Base-by-base conservation (phyloP, 306 rosid genomes). In the Abrus precatorius region DNA sequence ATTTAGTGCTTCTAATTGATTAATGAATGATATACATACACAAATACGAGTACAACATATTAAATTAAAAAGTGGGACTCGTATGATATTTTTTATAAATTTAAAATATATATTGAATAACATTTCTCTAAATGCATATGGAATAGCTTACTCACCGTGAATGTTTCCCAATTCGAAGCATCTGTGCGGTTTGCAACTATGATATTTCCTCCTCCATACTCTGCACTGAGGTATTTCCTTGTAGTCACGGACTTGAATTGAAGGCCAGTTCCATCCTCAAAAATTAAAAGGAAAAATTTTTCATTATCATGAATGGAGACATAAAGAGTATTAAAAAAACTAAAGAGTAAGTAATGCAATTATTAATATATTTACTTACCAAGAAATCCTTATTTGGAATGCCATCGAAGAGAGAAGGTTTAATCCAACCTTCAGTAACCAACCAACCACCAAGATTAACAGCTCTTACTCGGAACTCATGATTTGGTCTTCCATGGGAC, bases 381-480 rank as follows among this genome's bases (percentile, higher is more conserved):
- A 91, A 84, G 64, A 91, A 84, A 67, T 93, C 97, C 54, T 90
- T 93, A 82, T 91, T 91, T 62, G 91, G 91, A 63, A 93, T 91
- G 61, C 85, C 93, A 63, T 91, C 95, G 12, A 93, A 91, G 36
- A 93, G 95, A 67, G 93, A 87, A 75, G 97, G 98, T 81, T 91
- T 87, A 2, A 93, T 93, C 98, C 97, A 93, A 74, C 97, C 98
- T 84, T 93, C 98, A 4, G 93, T 87, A 4, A 91, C 93, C 1
- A 93, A 82, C 97, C 98, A 93, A 29, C 97, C 97, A 48, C 98
- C 98, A 1, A 93, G 78, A 73, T 86, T 91, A 49, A 93, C 97
- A 6, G 97, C 92, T 82, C 10, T 91, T 9, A 90, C 70, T 55
- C 45, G 30, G 75, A 79, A 79, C 11, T 48, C 54, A 0, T 55